Conservation (phyloP, 495 filamentous ascomycete genomes). For the Xylaria grammica region DNA sequence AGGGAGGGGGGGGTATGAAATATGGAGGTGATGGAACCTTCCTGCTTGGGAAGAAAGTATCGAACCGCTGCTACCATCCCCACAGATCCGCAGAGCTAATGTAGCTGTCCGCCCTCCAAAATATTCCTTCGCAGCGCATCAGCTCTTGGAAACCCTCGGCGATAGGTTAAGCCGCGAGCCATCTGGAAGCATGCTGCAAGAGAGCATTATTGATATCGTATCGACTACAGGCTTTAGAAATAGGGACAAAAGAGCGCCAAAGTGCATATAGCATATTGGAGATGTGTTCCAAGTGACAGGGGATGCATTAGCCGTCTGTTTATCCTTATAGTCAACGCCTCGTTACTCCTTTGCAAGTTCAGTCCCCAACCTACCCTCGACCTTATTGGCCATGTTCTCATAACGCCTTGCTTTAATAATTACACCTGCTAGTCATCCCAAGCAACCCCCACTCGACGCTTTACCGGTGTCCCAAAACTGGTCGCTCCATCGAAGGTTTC, state of each 20-base stretch:
- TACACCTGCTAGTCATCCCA: slow-evolving; percentile 15
- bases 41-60: slow-evolving; percentile 4
- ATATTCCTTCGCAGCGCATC: no score
- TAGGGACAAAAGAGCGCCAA: no score
- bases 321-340: neutral
- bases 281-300: no score
- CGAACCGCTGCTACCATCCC: neutral
- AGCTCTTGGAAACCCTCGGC: no score
- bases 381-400: neutral
- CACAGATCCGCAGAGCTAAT: neutral
- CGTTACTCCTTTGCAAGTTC: neutral
- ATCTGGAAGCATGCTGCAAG: no score
- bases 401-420: neutral
- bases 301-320: neutral
- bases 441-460: slow-evolving; percentile 11
- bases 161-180: no score
- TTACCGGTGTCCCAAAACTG: slow-evolving; percentile 1
- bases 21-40: slow-evolving; percentile 14
- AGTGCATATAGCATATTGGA: no score
- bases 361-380: neutral
- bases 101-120: no score
- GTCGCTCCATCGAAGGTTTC: neutral
- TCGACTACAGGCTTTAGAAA: no score
- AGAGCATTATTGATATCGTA: no score
- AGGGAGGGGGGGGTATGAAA: neutral